phyloP scores from a whole-genome alignment of 768 basidiomycete genomes.

The Pulveroboletus ravenelii region DNA sequence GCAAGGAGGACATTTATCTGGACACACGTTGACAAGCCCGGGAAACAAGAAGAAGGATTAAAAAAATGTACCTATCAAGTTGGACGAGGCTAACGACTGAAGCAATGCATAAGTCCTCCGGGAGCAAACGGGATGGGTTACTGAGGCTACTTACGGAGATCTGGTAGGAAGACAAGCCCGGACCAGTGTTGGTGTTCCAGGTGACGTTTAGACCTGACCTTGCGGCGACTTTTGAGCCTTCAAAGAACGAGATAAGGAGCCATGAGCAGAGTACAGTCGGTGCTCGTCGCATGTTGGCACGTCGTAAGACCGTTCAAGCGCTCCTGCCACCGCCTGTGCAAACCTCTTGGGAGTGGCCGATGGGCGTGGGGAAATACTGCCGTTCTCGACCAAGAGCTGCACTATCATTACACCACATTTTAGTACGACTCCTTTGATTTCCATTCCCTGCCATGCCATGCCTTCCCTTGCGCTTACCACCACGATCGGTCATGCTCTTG shows the following conservation, averaged over 20 bases:
- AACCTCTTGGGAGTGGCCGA: background rate
- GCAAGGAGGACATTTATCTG: slow-evolving; percentile 76
- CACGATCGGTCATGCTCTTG: too few relatives aligned
- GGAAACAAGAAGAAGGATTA: too few relatives aligned
- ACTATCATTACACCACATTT: too few relatives aligned
- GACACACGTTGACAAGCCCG: background rate
- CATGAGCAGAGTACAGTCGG: slow-evolving; percentile 11
- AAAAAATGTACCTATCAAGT: slow-evolving; percentile 12
- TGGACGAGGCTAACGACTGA: slow-evolving; percentile 21
- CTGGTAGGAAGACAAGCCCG: slow-evolving; percentile 22
- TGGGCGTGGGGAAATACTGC: slow-evolving; percentile 12
- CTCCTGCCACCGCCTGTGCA: background rate
- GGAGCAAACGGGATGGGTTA: background rate
- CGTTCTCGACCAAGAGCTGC: background rate
- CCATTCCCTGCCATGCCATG: too few relatives aligned
- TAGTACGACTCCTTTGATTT: too few relatives aligned
- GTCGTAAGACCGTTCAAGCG: background rate
- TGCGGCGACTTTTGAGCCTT: slow-evolving; percentile 1
- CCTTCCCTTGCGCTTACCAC: too few relatives aligned
- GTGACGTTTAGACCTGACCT: slow-evolving; percentile 11
- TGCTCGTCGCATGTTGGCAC: slow-evolving; percentile 24
- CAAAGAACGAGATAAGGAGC: slow-evolving; percentile 12
- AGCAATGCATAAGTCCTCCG: slow-evolving; percentile 9
- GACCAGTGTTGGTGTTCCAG: slow-evolving; percentile 9
- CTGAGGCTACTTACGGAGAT: slow-evolving; percentile 25